Base-by-base conservation (phyloP, 345 rosid genomes). In the Crucihimalaya himalaica region DNA sequence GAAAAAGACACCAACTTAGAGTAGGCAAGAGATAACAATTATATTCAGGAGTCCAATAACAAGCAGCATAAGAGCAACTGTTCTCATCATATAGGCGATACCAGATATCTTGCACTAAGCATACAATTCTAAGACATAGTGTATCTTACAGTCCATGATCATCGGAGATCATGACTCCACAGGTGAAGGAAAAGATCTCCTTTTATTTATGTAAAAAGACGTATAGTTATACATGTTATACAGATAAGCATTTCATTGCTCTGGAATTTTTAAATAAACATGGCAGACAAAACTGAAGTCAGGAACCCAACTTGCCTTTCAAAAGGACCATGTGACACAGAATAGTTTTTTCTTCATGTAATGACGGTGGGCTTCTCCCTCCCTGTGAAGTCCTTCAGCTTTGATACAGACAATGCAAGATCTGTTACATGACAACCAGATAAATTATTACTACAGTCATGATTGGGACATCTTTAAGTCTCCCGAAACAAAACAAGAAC, bases 311-410 rank as follows among this genome's bases (percentile, higher is more conserved):
- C 81, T 72, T 63, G 75, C 60, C 76, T 32, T 63, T 63, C 31
- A 43, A 58, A 69, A 57, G 69, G 68, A 64, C 52, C 72, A 61
- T 19, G 67, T 45, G 57, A 16, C 13, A n/a, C n/a, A 42, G 18
- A 42, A 19, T 39, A 35, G 31, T 13, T 37, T 27, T 25, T 18
- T 10, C 63, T 67, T 84, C 80, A 90, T 77, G 99, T 92, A 81
- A 92, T 87, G 74, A 92, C 97, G n/a, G 94, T 92, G 50, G 97
- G 99, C 80, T 85, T 90, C 84, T 92, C 96, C 86, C 96, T 87
- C 62, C 92, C 94, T 14, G 96, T 86, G 83, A 88, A 95, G 27
- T 84, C 96, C 84, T 88, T 84, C 79, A 95, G 85, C 89, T 87
- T 95, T 48, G 99, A 95, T 73, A 90, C 69, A 5, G 94, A 87